Evolutionary conservation across 2,329 filamentous ascomycete genomes (phyloP), one percentile per base, ranked within the genome.

Genomic region (Sporothrix variecibatus): DNA sequence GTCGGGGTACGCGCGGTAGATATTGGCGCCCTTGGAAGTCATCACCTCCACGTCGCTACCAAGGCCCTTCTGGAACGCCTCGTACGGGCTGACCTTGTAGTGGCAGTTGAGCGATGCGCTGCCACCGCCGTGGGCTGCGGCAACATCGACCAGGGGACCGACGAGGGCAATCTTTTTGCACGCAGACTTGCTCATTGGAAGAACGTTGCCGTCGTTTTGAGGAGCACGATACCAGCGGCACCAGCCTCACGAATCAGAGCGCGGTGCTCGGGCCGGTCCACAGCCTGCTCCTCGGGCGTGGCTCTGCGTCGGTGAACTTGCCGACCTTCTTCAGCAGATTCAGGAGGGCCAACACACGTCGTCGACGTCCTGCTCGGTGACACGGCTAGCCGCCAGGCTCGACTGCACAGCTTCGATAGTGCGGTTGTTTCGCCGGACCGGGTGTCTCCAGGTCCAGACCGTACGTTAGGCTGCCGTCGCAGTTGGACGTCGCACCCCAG

Each of bases 11-110:
- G 87, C 88, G 11, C 91, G 91, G 60, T 91, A 86, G 1, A 87
- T 85, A 79, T 89, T 92, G 1, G 79, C 80, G 40, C 26, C 73
- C 65, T 46, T 64, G 70, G 73, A 60, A 11, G 51, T 0, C 86
- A 85, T 5, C 81, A 73, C 0, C 80, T 81, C 12, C 78, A 80
- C 58, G 4, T 46, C 58, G 8, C 20, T 7, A 15, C 51, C 64
- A 0, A 88, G 82, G 79, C 88, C 87, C 46, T 84, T 84, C 53
- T 85, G 87, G 78, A 94, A 93, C 7, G 92, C 92, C 73, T 93
- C 91, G 34, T 91, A 90, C 1, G 92, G 93, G 0, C 90, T 93
- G 26, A 94, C 86, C 67, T 92, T 91, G 74, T 91, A 90, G 82
- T 92, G 93, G 7, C 87, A 84, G 11, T 82, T 81, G 38, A 90